Conservation (phyloP, 768 basidiomycete genomes). For the Hericium erinaceus region DNA sequence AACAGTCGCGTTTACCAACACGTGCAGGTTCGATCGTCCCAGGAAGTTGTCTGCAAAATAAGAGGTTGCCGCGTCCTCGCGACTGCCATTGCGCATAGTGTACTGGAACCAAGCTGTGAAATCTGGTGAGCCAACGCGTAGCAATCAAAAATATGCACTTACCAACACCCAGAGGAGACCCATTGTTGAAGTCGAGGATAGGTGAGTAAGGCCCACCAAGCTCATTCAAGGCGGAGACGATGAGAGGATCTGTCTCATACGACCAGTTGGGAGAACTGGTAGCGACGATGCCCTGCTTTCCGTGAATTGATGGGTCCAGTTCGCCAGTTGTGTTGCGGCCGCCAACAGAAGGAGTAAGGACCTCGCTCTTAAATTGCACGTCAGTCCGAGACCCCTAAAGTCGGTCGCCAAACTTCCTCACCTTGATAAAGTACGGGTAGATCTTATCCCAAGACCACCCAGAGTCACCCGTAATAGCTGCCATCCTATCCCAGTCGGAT, state of each 20-base stretch:
- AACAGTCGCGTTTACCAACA: constrained; percentile 2
- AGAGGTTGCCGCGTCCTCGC: constrained; percentile 1
- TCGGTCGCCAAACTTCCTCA: background rate
- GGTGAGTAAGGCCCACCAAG: constrained; percentile 28
- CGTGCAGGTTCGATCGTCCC: constrained; percentile 1
- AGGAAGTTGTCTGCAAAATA: constrained; percentile 2
- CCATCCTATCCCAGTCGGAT: constrained; percentile 20
- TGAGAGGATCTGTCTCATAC: constrained; percentile 19
- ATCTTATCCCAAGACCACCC: constrained; percentile 16
- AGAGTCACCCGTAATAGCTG: constrained; percentile 16
- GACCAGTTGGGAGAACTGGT: background rate
- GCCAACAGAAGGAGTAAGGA: constrained; percentile 27
- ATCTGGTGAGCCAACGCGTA: background rate
- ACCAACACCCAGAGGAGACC: constrained; percentile 33
- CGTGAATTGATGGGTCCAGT: constrained; percentile 29
- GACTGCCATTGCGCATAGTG: constrained; percentile 1
- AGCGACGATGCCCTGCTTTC: constrained; percentile 25
- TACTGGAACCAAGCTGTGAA: constrained; percentile 1
- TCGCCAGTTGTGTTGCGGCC: constrained; percentile 28
- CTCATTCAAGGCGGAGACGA: constrained; percentile 28
- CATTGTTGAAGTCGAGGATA: constrained; percentile 34
- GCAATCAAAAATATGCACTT: background rate
- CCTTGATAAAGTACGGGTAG: constrained; percentile 5
- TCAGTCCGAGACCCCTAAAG: background rate
- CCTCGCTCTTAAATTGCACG: constrained; percentile 24